Base-by-base conservation (phyloP, 73 alveolate genomes). In the Symbiodinium natans region DNA sequence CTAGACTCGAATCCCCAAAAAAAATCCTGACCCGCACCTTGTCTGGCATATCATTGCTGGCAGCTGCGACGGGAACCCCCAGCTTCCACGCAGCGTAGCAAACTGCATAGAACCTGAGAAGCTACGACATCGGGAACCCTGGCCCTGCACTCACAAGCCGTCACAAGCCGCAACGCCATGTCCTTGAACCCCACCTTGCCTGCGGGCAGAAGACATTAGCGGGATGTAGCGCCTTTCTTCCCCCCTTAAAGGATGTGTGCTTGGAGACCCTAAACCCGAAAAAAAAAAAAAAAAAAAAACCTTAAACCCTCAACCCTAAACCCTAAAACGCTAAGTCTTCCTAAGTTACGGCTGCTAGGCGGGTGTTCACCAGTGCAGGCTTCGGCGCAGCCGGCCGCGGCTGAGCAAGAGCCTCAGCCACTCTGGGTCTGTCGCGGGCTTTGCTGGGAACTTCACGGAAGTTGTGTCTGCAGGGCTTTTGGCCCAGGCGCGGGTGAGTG, bases 51-150 rank as follows among this genome's bases (percentile, higher is more conserved):
- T 52, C 83, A 54, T 86, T 83, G 33, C 27, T 86, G 38, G 94
- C 94, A 31, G 40, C 34, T 21, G 85, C 85, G 27, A 75, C 94
- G 23, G 94, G 94, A 19, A 86, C 94, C 5, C 94, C 94, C 23
- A 86, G 83, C 56, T 41, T 77, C 94, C 94, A 86, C 31, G 83
- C 56, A 13, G 94, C 94, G 8, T 86, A 86, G 94, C 94, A 86
- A 36, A 73, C 59, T 25, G 94, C 94, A 38, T 86, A 86, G 56
- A 77, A 86, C 83, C 46, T 63, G 38, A 63, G 36, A 13, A 4
- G n/a, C n/a, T n/a, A n/a, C n/a, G n/a, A 48, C 8, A 17, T 48
- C 23, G 63, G 23, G 17, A 48, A 48, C 63, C 63, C 63, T 10
- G 17, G 63, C 63, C 63, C 23, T 8, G 8, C 23, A 17, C 8